phyloP scores from a whole-genome alignment of 352 stramenopile genomes.

The Globisporangium yorkense region DNA sequence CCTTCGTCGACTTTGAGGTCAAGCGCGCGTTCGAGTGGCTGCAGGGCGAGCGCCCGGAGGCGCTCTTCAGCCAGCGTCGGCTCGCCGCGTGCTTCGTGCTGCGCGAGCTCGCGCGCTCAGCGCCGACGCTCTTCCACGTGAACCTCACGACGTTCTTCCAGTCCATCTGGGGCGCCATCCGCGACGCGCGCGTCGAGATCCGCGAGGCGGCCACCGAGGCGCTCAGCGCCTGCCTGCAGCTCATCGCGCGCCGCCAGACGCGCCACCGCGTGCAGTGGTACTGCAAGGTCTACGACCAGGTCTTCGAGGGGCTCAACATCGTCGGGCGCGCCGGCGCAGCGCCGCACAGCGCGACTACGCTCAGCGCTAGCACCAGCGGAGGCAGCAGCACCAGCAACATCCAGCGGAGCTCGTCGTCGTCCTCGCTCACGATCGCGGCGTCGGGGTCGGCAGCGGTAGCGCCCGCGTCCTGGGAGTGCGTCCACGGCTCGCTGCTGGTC shows the following conservation, averaged over 20 bases:
- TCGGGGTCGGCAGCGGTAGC: conserved; percentile 7
- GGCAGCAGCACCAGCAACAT: neutral
- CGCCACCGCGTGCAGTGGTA: conserved; percentile 88
- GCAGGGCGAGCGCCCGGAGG: conserved; percentile 56
- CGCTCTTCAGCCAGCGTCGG: conserved; percentile 66
- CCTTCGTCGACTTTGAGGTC: conserved; percentile 92
- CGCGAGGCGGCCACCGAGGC: conserved; percentile 77
- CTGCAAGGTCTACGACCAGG: conserved; percentile 89
- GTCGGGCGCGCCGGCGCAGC: neutral
- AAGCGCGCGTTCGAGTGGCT: conserved; percentile 90
- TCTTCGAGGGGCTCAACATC: conserved; percentile 69
- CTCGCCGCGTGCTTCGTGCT: conserved; percentile 84
- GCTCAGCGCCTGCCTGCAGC: conserved; percentile 81
- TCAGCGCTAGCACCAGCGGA: neutral
- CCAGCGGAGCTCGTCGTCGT: neutral
- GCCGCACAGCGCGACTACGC: neutral
- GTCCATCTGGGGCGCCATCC: conserved; percentile 85
- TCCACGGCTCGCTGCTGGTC: conserved; percentile 95
- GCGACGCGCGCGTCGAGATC: conserved; percentile 72
- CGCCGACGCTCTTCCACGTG: conserved; percentile 88
- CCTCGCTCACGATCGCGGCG: conserved; percentile 5
- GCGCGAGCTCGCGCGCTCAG: conserved; percentile 78
- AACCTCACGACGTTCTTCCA: conserved; percentile 92
- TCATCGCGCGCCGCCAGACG: conserved; percentile 80
- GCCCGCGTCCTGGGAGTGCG: conserved; percentile 58